Evolutionary conservation across 164 flowering plant species (phyloP).

Genomic region (Umbellularia californica): DNA sequence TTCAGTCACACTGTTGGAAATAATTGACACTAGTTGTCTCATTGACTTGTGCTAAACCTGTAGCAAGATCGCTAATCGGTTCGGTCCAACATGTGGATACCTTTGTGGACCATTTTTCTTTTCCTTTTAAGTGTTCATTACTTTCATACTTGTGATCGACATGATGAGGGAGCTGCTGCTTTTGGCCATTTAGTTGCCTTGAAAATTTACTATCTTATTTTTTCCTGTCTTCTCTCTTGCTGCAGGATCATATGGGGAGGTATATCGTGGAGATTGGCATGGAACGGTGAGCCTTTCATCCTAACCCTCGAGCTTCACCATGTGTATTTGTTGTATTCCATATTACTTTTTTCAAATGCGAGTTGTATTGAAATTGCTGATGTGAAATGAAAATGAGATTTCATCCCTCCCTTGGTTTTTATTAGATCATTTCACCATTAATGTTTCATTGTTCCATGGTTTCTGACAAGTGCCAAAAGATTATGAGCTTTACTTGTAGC

Average conservation of each 20-base stretch:
- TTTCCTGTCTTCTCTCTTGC: constrained; percentile 8
- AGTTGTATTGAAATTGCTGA: neutral
- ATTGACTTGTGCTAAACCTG: neutral
- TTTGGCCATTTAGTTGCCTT: neutral
- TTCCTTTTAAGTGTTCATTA: neutral
- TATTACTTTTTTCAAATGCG: no score
- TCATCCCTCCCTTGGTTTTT: neutral
- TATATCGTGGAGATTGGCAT: constrained; percentile 96
- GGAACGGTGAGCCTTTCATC: constrained; percentile 79
- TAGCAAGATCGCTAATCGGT: neutral
- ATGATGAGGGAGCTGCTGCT: neutral
- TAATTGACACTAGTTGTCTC: neutral
- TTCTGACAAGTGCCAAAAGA: no score
- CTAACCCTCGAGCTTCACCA: neutral
- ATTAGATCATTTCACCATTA: no score
- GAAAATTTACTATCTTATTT: neutral
- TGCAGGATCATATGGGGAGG: constrained; percentile 98
- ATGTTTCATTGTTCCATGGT: no score
- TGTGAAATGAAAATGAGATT: neutral
- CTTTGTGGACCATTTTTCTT: neutral
- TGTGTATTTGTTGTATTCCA: neutral
- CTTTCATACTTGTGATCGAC: neutral
- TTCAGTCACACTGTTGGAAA: neutral
- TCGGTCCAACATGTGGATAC: neutral
- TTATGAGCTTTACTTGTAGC: no score